Evolutionary conservation across 1,284 basidiomycete genomes (phyloP).

Genomic region (Sporisorium exsertum): DNA sequence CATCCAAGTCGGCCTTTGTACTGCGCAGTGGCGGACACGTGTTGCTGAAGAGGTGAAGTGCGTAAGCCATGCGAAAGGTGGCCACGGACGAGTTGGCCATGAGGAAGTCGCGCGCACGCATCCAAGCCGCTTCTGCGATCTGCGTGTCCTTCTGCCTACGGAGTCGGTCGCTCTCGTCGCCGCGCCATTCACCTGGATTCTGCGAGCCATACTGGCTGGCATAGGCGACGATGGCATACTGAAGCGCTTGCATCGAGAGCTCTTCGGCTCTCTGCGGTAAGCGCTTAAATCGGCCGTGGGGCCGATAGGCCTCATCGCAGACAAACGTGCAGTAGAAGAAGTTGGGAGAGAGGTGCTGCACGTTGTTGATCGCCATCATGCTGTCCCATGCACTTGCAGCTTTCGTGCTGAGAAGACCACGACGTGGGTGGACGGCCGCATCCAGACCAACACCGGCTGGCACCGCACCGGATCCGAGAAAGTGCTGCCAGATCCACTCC

Average conservation of each 20-base stretch:
- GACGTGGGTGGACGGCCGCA: constrained; percentile 31
- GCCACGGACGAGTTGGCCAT: constrained; percentile 39
- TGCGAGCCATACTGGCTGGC: constrained; percentile 50
- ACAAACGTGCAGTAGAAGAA: constrained; percentile 47
- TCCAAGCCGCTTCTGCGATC: constrained; percentile 46
- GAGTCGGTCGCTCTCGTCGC: constrained; percentile 14
- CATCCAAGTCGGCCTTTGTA: constrained; percentile 13
- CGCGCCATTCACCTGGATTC: constrained; percentile 30
- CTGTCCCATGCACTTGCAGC: constrained; percentile 35
- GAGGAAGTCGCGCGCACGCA: constrained; percentile 39
- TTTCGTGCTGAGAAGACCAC: constrained; percentile 23
- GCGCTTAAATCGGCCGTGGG: constrained; percentile 30
- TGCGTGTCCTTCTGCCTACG: constrained; percentile 38
- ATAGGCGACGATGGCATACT: constrained; percentile 47
- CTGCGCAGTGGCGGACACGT: constrained; percentile 43
- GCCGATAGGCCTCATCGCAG: constrained; percentile 41
- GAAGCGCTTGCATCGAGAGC: constrained; percentile 40
- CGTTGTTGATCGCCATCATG: constrained; percentile 35
- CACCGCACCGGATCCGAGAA: constrained; percentile 29
- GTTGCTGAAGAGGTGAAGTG: constrained; percentile 43
- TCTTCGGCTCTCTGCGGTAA: constrained; percentile 36
- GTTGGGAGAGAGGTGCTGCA: constrained; percentile 39
- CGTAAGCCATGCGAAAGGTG: constrained; percentile 49
- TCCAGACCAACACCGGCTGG: constrained; percentile 36
- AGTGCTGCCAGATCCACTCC: constrained; percentile 49